These are phyloP conservation scores for Monosporozyma yasuniensis DNA, from an alignment of 805 yeast species.

Conservation along the genomic window DNA sequence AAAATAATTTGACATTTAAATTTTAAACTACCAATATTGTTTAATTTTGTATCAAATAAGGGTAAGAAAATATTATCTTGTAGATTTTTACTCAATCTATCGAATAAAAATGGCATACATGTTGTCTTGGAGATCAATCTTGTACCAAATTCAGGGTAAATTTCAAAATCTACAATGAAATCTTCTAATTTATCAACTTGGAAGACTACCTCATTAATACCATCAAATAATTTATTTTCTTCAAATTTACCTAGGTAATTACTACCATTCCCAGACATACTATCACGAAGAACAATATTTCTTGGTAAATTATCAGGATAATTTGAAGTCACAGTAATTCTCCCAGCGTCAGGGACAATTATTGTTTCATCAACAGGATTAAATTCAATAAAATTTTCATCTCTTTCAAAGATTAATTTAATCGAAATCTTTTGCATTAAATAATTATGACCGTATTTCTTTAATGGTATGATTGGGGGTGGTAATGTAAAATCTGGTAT, in stretches of 20 bases:
- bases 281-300: conserved; percentile 47
- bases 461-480: conserved; percentile 89
- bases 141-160: conserved; percentile 92
- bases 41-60: conserved; percentile 69
- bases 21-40: conserved; percentile 70
- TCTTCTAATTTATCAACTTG: conserved; percentile 72
- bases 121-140: conserved; percentile 83
- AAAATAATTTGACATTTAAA: conserved; percentile 75
- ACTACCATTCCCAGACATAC: background rate
- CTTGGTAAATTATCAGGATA: conserved; percentile 80
- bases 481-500: conserved; percentile 90
- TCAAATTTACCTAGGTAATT: conserved; percentile 31
- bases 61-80: conserved; percentile 46
- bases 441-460: conserved; percentile 94
- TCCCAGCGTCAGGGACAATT: conserved; percentile 51
- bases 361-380: conserved; percentile 36
- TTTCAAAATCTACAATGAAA: conserved; percentile 75
- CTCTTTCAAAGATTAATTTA: conserved; percentile 58
- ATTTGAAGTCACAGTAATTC: conserved; percentile 72
- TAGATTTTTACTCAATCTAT: conserved; percentile 32
- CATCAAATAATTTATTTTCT: conserved; percentile 4
- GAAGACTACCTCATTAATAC: conserved; percentile 45
- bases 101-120: conserved; percentile 48
- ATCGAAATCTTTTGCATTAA: conserved; percentile 81
- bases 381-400: conserved; percentile 37